Evolutionary conservation across 306 rosid species (phyloP).

Genomic region (Rosa chinensis): DNA sequence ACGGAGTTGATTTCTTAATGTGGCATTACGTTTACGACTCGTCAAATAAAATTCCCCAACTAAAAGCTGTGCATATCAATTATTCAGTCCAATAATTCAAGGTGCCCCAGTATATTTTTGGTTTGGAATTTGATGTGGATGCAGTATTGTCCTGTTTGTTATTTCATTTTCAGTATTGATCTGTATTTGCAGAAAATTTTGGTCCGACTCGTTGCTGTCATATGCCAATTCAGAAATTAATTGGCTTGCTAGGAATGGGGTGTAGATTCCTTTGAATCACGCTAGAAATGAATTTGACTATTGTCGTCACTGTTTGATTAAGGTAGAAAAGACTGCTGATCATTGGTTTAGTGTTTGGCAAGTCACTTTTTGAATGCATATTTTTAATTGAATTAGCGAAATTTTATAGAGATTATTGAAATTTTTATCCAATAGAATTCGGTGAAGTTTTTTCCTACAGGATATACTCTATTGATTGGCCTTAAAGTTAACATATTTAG

Average conservation of each 20-base stretch:
- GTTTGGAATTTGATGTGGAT: not conserved
- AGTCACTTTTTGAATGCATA: not conserved
- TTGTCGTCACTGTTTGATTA: not conserved
- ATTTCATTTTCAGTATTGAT: not conserved
- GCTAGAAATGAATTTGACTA: not conserved
- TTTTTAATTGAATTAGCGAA: too few species aligned
- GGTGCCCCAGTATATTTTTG: not conserved
- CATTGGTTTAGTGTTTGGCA: not conserved
- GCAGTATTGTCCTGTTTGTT: not conserved
- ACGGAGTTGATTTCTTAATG: not conserved
- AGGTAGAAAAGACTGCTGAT: not conserved
- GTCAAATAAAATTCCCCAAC: not conserved
- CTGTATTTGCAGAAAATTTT: not conserved
- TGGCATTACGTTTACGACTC: not conserved
- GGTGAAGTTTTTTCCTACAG: too few species aligned
- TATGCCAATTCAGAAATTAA: not conserved
- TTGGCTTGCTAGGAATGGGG: not conserved
- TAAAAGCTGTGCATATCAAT: not conserved
- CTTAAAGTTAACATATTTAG: not conserved
- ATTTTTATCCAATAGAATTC: too few species aligned
- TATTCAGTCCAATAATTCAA: not conserved
- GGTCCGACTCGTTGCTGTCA: not conserved
- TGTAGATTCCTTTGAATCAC: not conserved
- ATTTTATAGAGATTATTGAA: too few species aligned
- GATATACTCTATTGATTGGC: not conserved